A percentile compares a stretch with the other conserved stretches of the same genome.
These are phyloP conservation scores for Phytophthora multivora DNA, from an alignment of 352 stramenopile species.

Conservation along the genomic window DNA sequence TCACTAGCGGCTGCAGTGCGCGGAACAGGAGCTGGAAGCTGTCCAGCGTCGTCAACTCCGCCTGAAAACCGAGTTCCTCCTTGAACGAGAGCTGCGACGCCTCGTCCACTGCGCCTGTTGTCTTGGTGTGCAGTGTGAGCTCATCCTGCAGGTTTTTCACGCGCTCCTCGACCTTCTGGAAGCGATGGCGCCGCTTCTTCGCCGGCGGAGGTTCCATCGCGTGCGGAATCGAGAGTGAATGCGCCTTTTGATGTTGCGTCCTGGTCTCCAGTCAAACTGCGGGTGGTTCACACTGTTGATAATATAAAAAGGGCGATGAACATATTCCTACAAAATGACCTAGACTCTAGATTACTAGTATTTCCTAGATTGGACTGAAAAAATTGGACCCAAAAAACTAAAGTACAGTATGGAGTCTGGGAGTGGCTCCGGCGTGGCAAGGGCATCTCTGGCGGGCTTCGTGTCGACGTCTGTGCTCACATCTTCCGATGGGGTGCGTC, in stretches of 20 bases:
- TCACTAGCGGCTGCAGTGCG: constrained; percentile 71
- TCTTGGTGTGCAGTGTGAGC: constrained; percentile 85
- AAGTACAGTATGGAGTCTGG: constrained; percentile 26
- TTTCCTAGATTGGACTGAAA: no score
- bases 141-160: constrained; percentile 79
- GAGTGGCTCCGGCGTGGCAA: constrained; percentile 24
- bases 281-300: constrained; percentile 8
- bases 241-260: constrained; percentile 14
- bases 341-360: no score
- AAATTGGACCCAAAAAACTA: no score
- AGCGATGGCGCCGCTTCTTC: constrained; percentile 84
- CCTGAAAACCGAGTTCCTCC: constrained; percentile 80
- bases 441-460: constrained; percentile 64
- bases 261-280: constrained; percentile 19
- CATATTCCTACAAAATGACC: no score
- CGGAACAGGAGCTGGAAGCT: constrained; percentile 80
- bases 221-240: not conserved
- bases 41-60: constrained; percentile 84
- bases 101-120: constrained; percentile 58
- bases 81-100: constrained; percentile 74
- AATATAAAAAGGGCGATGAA: not conserved
- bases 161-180: constrained; percentile 84
- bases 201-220: constrained; percentile 36
- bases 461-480: constrained; percentile 85
- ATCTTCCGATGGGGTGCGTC: constrained; percentile 80